Conservation (phyloP, 2,329 filamentous ascomycete genomes). For the Talaromyces sp. region DNA sequence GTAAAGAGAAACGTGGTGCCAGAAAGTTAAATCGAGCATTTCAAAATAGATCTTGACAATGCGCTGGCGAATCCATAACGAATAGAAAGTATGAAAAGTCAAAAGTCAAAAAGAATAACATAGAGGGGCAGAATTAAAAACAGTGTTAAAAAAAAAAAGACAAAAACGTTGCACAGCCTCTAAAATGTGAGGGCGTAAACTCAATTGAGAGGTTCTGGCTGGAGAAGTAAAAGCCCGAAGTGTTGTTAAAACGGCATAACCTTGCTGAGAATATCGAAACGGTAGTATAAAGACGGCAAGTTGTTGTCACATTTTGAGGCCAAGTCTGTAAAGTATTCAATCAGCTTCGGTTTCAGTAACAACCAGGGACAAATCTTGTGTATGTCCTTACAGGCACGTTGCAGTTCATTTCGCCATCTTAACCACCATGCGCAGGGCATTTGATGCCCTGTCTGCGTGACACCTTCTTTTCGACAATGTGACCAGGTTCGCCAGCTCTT, state of each 20-base stretch:
- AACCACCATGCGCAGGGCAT: conserved; percentile 27
- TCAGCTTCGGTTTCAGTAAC: neutral
- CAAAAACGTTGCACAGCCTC: conserved; percentile 1
- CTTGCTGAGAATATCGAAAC: conserved; percentile 6
- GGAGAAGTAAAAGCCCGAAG: neutral
- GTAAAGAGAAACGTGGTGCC: conserved; percentile 1
- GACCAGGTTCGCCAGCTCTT: conserved; percentile 27
- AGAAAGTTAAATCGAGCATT: conserved; percentile 2
- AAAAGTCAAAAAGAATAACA: neutral
- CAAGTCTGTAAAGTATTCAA: neutral
- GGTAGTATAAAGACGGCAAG: conserved; percentile 2
- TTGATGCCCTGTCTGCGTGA: conserved; percentile 30
- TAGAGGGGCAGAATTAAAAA: conserved; percentile 1
- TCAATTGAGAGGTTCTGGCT: neutral
- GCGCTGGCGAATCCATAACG: conserved; percentile 9
- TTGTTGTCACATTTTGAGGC: conserved; percentile 6
- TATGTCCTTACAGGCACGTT: neutral
- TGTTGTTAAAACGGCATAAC: neutral
- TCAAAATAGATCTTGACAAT: conserved; percentile 3
- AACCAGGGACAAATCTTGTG: neutral
- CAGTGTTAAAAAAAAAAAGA: neutral
- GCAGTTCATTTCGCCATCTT: neutral
- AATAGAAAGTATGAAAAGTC: conserved; percentile 5
- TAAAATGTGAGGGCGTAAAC: neutral
- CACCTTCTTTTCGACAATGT: conserved; percentile 30